Evolutionary conservation across 2,329 filamentous ascomycete species (phyloP), one percentile per base, ranked within the genome.

Genomic region (Colletotrichum abscissum): DNA sequence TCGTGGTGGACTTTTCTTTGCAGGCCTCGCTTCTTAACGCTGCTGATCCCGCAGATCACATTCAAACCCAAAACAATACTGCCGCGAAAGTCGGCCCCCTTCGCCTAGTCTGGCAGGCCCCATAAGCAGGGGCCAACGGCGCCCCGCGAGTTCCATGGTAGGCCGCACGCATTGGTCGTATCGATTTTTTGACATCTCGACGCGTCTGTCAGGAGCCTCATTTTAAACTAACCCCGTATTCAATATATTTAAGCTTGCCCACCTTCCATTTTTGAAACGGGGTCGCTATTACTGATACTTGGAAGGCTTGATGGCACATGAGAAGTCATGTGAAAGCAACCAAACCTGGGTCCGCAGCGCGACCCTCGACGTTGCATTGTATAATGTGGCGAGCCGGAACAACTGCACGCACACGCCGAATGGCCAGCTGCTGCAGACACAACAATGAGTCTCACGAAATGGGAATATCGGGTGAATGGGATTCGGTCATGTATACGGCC

Each of bases 21-120:
- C 55, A 69, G 28, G 52, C 58, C 38, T 58, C 49, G 52, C 46
- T 69, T 59, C 33, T 30, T 55, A 63, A 56, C 55, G 59, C 49
- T 66, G 71, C 67, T 73, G 71, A 73, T 73, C 71, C 60, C 38
- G 70, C 67, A 70, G 67, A 73, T 73, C 71, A 57, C 56, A 73
- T 71, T 69, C 67, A 73, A 71, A 73, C 55, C 55, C 67, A 56
- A 62, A 71, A 70, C 46, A 66, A 69, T 35, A 71, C 67, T 70
- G 60, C 56, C 71, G 67, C 56, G 52, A 65, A 8, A 58, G 22
- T 49, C 59, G 67, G 56, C 60, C 60, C 49, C 60, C 35, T 49
- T 66, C 22, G 60, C 67, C 56, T 62, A 56, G 30, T 73, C 55
- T 56, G 56, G 67, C 71, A 71, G 56, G 56, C 60, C 16, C 67